Evolutionary conservation across 257 asterid species (phyloP), one percentile per base, ranked within the genome.

Genomic region (Solanum pinnatisectum): DNA sequence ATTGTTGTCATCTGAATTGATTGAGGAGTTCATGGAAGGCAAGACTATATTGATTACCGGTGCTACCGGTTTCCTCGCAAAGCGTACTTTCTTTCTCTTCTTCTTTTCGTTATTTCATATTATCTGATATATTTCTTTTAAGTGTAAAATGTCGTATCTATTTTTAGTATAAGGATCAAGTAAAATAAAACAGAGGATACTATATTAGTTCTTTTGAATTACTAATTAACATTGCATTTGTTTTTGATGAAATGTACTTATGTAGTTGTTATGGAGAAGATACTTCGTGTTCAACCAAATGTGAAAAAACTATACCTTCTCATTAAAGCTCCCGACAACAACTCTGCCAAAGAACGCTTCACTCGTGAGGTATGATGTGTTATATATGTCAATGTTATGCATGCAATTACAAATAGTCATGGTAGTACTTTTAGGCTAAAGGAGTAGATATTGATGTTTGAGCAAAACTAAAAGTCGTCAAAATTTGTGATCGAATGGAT

Each of bases 281-380:
- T 93, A 89, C 92, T 93, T 68, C 90, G 95, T 5, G 35, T 88
- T 65, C 95, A 93, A 68, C 91, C 96, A 10, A 90, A 91, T 40
- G 39, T 94, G 44, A 92, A 86, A 89, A 94, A 90, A 68, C 20
- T 94, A 4, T 92, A 42, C 87, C 92, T 94, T 72, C 88, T 94
- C 3, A 89, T 94, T 18, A 88, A 94, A 81, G 65, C 86, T 25
- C 88, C 81, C 0, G 23, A 84, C 37, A 56, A 86, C 32, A 77
- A 16, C 20, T 83, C 93, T 3, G 32, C 72, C 8, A 56, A 72
- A 65, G 90, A 91, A 44, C 91, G 94, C 14, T 86, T 92, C 39
- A 88, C 89, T 9, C 88, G 92, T 63, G 96, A 93, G 95, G 95
- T 93, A 88, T 30, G 77, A 70, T 70, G 23, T 70, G 39, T 33